Base-by-base conservation (phyloP, 2,329 filamentous ascomycete species). In the Elsinoe arachidis region DNA sequence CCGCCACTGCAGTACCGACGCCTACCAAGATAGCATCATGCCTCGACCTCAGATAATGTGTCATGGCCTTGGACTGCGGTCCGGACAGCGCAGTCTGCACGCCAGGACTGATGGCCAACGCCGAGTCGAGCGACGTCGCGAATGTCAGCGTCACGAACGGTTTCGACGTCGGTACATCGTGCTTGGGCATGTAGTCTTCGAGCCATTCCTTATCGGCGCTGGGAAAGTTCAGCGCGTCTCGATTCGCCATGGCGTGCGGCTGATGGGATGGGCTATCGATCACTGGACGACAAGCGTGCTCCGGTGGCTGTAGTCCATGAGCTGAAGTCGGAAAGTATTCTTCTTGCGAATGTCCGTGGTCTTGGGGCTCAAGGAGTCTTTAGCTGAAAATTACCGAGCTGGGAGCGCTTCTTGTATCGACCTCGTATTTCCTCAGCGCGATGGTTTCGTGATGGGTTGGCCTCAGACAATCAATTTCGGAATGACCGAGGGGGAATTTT, bases 11-110 rank as follows among this genome's bases (percentile, higher is more conserved):
- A 1, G 92, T 97, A 2, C 87, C 87, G 3, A 86, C 88, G 19
- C 92, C 92, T 33, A 97, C 78, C 21, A 95, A 78, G 63, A 96
- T 95, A 38, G 88, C 90, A 61, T 88, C 83, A 72, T 97, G 90
- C 14, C 80, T 81, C 11, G 85, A 85, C 65, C 92, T 88, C 26
- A 97, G 80, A 69, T 87, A 89, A 72, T 97, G 92, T 0, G 92
- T 96, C 89, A 97, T 95, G 55, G 88, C 81, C 72, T 96, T 96
- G 37, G 89, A 89, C 61, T 85, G 78, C 0, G 86, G 81, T 2
- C 91, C 91, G 1, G 92, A 97, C 12, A 97, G 80, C 0, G 81
- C 77, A 1, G 92, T 97, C 63, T 87, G 87, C n/a, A 83, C 78
- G 12, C 90, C 90, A 0, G 90, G 89, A 0, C 85, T 79, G 26